phyloP scores from a whole-genome alignment of 2,329 filamentous ascomycete species.

The Fusarium pseudoanthophilum region DNA sequence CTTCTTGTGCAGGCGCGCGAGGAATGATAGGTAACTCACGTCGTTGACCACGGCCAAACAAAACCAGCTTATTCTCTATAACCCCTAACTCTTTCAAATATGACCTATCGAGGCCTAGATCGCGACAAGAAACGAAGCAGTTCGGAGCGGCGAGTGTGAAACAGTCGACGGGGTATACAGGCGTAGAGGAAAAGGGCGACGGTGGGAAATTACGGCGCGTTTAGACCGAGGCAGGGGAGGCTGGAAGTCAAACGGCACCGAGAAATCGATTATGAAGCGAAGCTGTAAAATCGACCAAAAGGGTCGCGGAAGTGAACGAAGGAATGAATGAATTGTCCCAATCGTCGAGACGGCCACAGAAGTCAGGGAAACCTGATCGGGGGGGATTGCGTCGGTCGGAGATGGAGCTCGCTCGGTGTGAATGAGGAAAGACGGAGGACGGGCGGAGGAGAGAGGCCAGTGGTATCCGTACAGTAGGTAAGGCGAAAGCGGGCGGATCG shows the following conservation, averaged over 20 bases:
- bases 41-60: constrained; percentile 35
- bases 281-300: constrained; percentile 20
- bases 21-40: constrained; percentile 41
- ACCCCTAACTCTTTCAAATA: constrained; percentile 43
- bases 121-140: constrained; percentile 30
- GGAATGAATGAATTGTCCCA: constrained; percentile 27
- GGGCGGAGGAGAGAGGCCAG: constrained; percentile 38
- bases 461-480: constrained; percentile 20
- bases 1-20: constrained; percentile 16
- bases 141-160: constrained; percentile 19
- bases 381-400: constrained; percentile 43
- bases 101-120: constrained; percentile 42
- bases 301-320: constrained; percentile 17
- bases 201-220: constrained; percentile 39
- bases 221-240: constrained; percentile 35
- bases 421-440: constrained; percentile 41
- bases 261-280: constrained; percentile 28
- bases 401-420: constrained; percentile 47
- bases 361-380: constrained; percentile 39
- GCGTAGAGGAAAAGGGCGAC: constrained; percentile 29
- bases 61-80: constrained; percentile 39
- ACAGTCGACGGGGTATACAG: constrained; percentile 21
- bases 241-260: constrained; percentile 22
- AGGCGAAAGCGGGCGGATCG: constrained; percentile 52
- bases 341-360: constrained; percentile 31